Base-by-base conservation (phyloP, 169 alveolate genomes). In the Besnoitia besnoiti region DNA sequence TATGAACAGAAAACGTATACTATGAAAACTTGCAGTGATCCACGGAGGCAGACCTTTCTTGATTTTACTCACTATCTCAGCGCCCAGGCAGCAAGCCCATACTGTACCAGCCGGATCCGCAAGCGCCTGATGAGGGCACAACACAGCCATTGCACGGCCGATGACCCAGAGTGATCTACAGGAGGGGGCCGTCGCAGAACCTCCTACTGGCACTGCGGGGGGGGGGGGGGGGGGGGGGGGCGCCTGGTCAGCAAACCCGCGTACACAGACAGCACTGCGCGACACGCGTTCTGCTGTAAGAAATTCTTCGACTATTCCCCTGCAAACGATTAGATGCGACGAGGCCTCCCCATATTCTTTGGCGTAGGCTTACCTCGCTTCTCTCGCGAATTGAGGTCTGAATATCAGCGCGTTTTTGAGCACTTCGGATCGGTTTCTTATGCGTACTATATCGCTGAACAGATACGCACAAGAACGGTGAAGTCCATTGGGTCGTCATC, bases 51-150 rank as follows among this genome's bases (percentile, higher is more conserved):
- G 27, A 30, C 30, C 12, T 19, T 76, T 44, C 24, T 73, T 33
- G 93, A 85, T 49, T 42, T 87, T 42, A 44, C 94, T 51, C 90
- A 94, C 85, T 75, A 90, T 75, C 49, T 90, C 94, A 3, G 94
- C 51, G 19, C 94, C 90, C 62, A 90, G 35, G 90, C 94, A 90
- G 12, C 79, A 55, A 21, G 94, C 94, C 94, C 94, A 90, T 21
- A 90, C 94, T 14, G 90, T 80, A 80, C 92, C 92, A 33, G 92
- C 92, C 3, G 92, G 85, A 14, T 40, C 85, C 16, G 75, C 35
- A 40, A 80, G 75, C 77, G 87, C 87, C 87, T 77, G 55, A 5
- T 14, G 47, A 73, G 4, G 46, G 27, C 33, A 55, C 24, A 55
- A 19, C 67, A 55, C 12, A 55, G 3, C n/a, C n/a, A n/a, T 1